These are phyloP conservation scores for Tylopilus felleus DNA, from an alignment of 768 basidiomycete genomes.

Conservation along the genomic window DNA sequence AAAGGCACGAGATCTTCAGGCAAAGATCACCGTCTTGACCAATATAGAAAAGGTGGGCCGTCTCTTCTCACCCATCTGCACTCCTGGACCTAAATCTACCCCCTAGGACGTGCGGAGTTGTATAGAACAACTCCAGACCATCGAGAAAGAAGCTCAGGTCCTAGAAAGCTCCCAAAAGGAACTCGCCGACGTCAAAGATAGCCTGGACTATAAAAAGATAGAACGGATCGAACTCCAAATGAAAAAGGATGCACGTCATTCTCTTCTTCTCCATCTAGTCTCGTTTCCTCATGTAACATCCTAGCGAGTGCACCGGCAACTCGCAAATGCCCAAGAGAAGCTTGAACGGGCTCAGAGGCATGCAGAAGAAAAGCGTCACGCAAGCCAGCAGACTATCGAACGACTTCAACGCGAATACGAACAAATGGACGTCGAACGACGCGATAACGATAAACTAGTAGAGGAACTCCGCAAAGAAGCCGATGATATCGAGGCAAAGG, in stretches of 20 bases:
- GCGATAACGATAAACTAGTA: conserved; percentile 74
- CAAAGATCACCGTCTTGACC: conserved; percentile 66
- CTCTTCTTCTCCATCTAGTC: background rate
- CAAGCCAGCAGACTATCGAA: conserved; percentile 72
- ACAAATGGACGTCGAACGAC: conserved; percentile 69
- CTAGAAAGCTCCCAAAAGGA: conserved; percentile 67
- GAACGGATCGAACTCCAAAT: conserved; percentile 67
- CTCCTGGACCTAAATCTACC: background rate
- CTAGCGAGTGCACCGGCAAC: conserved; percentile 79
- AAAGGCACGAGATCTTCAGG: conserved; percentile 74
- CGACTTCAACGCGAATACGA: conserved; percentile 76
- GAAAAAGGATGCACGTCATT: conserved; percentile 56
- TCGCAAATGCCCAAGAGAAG: conserved; percentile 79
- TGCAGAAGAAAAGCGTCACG: conserved; percentile 72
- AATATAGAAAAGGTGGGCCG: conserved; percentile 69
- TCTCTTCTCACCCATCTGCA: background rate
- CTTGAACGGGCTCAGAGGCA: conserved; percentile 75
- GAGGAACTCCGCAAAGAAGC: conserved; percentile 74
- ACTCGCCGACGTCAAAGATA: conserved; percentile 63
- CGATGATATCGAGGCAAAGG: conserved; percentile 65
- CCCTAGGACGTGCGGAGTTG: conserved; percentile 66
- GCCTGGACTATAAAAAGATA: conserved; percentile 68
- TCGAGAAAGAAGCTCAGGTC: conserved; percentile 62
- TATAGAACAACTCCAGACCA: conserved; percentile 71
- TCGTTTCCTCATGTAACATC: background rate